phyloP scores from a whole-genome alignment of 805 yeast species.

The Middelhovenomyces tepae region DNA sequence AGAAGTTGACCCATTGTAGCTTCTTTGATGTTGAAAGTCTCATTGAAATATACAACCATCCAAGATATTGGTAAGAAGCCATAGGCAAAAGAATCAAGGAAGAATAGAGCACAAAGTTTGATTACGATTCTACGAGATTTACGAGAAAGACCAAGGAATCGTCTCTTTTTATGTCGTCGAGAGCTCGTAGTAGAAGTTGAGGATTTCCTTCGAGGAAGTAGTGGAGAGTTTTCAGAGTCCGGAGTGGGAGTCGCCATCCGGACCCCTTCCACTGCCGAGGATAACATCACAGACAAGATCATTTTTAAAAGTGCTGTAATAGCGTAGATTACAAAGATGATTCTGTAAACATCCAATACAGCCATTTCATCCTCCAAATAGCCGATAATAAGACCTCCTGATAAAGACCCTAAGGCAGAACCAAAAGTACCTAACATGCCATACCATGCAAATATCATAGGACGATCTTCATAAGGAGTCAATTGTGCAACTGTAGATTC shows the following conservation, averaged over 20 bases:
- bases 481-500: conserved; percentile 76
- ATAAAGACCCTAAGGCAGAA: conserved; percentile 60
- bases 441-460: conserved; percentile 69
- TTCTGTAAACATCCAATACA: conserved; percentile 41
- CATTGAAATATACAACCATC: conserved; percentile 74
- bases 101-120: conserved; percentile 36
- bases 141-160: conserved; percentile 23
- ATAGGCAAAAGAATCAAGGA: conserved; percentile 78
- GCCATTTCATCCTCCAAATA: conserved; percentile 31
- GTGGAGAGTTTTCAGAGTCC: no score
- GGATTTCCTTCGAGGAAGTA: not conserved
- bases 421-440: conserved; percentile 64
- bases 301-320: conserved; percentile 43
- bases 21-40: conserved; percentile 45
- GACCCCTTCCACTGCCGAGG: conserved; percentile 37
- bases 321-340: conserved; percentile 49
- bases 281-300: conserved; percentile 34
- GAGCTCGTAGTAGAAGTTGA: no score
- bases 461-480: conserved; percentile 39
- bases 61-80: conserved; percentile 88
- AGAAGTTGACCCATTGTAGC: conserved; percentile 55
- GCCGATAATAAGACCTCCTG: conserved; percentile 54
- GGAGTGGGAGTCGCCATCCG: not conserved
- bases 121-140: conserved; percentile 7
- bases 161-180: no score